Conservation (phyloP, 2,329 filamentous ascomycete species). For the Microdochium bolleyi region DNA sequence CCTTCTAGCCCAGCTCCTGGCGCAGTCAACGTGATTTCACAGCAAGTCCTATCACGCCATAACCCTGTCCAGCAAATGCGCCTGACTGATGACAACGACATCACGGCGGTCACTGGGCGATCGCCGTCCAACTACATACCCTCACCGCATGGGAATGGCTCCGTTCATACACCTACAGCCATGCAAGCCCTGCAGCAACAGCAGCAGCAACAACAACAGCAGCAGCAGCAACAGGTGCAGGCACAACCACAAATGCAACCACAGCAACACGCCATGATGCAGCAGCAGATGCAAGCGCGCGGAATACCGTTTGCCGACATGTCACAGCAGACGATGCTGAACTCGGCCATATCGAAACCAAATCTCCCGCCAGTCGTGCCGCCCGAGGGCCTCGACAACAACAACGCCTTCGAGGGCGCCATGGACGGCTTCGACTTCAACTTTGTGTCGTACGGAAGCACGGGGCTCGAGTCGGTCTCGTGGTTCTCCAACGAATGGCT, state of each 20-base stretch:
- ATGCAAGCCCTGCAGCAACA: conserved; percentile 1
- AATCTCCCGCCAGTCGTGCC: conserved; percentile 21
- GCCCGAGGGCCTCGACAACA: conserved; percentile 32
- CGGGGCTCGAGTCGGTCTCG: conserved; percentile 18
- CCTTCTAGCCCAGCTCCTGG: conserved; percentile 18
- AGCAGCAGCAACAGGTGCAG: conserved; percentile 1
- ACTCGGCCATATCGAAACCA: conserved; percentile 17
- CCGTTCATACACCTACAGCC: conserved; percentile 5
- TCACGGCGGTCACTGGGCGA: conserved; percentile 15
- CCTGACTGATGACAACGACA: conserved; percentile 19
- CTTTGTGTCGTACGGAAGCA: conserved; percentile 32
- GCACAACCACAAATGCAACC: neutral
- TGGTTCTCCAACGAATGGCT: conserved; percentile 24
- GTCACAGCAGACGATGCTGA: conserved; percentile 9
- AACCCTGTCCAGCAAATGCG: conserved; percentile 19
- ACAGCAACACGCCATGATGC: conserved; percentile 6
- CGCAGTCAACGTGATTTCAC: conserved; percentile 9
- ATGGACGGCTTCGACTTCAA: conserved; percentile 38
- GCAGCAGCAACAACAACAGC: conserved; percentile 1
- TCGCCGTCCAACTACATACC: conserved; percentile 17
- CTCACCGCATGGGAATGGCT: conserved; percentile 8
- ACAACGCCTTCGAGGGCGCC: conserved; percentile 41
- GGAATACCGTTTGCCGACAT: conserved; percentile 13
- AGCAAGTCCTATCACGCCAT: conserved; percentile 15
- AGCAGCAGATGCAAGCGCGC: conserved; percentile 9